A percentile compares a stretch with the other conserved stretches of the same genome.
Conservation (phyloP, 495 filamentous ascomycete species). For the Tuber magnatum region DNA sequence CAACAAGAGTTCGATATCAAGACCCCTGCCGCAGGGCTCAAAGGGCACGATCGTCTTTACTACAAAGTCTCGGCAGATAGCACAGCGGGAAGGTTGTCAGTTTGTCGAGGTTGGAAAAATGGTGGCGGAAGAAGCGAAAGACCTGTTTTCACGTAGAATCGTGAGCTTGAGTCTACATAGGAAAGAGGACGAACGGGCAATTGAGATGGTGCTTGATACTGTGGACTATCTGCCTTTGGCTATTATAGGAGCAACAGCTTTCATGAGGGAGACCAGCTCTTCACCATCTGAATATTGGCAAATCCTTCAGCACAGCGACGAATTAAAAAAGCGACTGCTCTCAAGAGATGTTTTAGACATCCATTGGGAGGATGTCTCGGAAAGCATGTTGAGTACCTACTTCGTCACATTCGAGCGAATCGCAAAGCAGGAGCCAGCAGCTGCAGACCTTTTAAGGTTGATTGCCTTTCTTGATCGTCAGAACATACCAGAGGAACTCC, state of each 20-base stretch:
- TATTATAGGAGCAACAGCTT: slow-evolving; percentile 18
- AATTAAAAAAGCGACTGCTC: slow-evolving; percentile 13
- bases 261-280: not conserved
- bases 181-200: slow-evolving; percentile 5
- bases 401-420: slow-evolving; percentile 47
- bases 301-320: not conserved
- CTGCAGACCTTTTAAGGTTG: slow-evolving; percentile 39
- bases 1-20: slow-evolving; percentile 16
- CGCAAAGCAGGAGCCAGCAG: slow-evolving; percentile 25
- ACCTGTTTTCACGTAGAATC: not conserved
- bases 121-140: not conserved
- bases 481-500: slow-evolving; percentile 34
- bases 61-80: slow-evolving; percentile 10
- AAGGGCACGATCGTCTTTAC: slow-evolving; percentile 20
- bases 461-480: slow-evolving; percentile 41
- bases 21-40: slow-evolving; percentile 13
- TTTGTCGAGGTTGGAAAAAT: slow-evolving; percentile 3
- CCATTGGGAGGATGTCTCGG: slow-evolving; percentile 32
- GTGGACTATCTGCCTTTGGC: slow-evolving; percentile 22
- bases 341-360: slow-evolving; percentile 21
- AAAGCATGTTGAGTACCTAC: slow-evolving; percentile 46
- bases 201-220: not conserved
- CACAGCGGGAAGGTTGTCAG: not conserved
- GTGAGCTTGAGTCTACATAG: not conserved
- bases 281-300: not conserved